These are phyloP conservation scores for Leptographium lundbergii DNA, from an alignment of 2,329 filamentous ascomycete species.

Conservation along the genomic window DNA sequence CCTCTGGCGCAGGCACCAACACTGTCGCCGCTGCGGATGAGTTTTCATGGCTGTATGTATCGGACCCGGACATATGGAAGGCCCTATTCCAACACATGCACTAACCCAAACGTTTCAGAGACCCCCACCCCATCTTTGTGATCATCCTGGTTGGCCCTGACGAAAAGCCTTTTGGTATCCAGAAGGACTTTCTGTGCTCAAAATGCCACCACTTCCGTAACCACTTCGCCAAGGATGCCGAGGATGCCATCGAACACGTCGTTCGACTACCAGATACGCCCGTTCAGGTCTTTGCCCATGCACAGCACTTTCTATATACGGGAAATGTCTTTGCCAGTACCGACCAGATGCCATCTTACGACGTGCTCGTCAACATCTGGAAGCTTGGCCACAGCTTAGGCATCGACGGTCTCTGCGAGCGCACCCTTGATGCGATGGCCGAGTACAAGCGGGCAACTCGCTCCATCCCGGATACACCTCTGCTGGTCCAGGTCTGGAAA, in stretches of 20 bases:
- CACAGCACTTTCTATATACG: conserved; percentile 42
- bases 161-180: conserved; percentile 42
- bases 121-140: conserved; percentile 43
- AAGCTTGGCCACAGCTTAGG: conserved; percentile 39
- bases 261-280: conserved; percentile 35
- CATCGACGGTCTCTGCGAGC: conserved; percentile 43
- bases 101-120: conserved; percentile 18
- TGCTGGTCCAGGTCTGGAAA: conserved; percentile 49
- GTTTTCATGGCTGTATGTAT: conserved; percentile 19
- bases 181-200: conserved; percentile 44
- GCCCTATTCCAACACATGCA: neutral
- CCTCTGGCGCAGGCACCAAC: neutral
- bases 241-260: conserved; percentile 33
- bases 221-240: conserved; percentile 26
- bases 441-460: conserved; percentile 40
- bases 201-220: conserved; percentile 35
- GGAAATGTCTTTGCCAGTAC: conserved; percentile 30
- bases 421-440: conserved; percentile 43
- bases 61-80: neutral
- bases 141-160: conserved; percentile 40
- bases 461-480: conserved; percentile 43
- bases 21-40: neutral
- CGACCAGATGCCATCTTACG: conserved; percentile 35
- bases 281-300: conserved; percentile 39
- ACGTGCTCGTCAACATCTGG: conserved; percentile 42